A percentile compares a stretch with the other conserved stretches of the same genome.
Evolutionary conservation across 441 rosid species (phyloP).

Genomic region (Hura crepitans): DNA sequence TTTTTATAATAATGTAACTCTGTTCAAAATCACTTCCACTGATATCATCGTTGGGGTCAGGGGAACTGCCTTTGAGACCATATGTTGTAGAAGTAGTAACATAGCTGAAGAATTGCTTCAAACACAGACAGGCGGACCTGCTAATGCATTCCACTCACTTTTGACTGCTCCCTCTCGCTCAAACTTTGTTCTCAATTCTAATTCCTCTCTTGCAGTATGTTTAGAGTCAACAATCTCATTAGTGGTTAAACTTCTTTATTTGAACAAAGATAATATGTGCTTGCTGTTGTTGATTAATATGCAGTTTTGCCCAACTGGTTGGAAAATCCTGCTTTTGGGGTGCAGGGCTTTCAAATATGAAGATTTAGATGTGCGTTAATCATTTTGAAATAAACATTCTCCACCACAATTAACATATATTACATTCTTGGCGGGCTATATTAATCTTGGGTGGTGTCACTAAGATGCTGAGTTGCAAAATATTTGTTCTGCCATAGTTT

Average conservation of each 20-base stretch:
- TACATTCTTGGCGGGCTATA: background rate
- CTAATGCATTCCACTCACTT: background rate
- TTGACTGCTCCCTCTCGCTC: background rate
- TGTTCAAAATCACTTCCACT: background rate
- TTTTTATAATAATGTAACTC: background rate
- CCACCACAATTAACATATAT: background rate
- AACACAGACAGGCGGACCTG: conserved; percentile 6
- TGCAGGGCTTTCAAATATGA: background rate
- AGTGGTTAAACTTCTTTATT: background rate
- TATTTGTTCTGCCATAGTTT: background rate
- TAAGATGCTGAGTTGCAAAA: background rate
- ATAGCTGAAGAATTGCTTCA: background rate
- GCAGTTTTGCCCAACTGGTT: background rate
- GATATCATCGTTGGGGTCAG: background rate
- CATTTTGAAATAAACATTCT: background rate
- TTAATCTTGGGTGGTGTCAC: no score
- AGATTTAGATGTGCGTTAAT: background rate
- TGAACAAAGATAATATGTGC: background rate
- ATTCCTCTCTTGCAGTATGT: conserved; percentile 1
- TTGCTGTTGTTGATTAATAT: background rate
- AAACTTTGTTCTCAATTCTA: background rate
- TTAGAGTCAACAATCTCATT: background rate
- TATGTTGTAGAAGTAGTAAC: conserved; percentile 11
- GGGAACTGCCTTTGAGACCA: conserved; percentile 2
- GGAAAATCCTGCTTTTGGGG: conserved; percentile 5